Base-by-base conservation (phyloP, 2,329 filamentous ascomycete species). In the Xylariaceae sp. region DNA sequence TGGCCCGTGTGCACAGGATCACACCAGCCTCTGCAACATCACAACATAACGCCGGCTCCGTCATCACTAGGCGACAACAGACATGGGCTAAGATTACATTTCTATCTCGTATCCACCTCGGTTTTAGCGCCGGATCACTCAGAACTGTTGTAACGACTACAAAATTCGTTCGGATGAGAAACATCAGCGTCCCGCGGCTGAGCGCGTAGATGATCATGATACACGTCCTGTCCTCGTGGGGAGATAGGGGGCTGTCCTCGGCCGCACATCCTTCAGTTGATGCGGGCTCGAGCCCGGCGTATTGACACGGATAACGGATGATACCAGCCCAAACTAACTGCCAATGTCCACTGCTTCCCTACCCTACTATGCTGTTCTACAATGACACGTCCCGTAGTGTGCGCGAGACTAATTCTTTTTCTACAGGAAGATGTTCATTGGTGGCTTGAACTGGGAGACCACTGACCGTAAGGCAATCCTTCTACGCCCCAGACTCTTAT, bases 381-480 rank as follows among this genome's bases (percentile, higher is more conserved):
- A 15, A 49, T 59, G 58, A 30, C 52, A 55, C 63, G 51, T n/a
- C 57, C 62, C 55, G 37, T 57, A 48, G 49, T 57, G 51, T 49
- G 54, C 54, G 51, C 41, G 34, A 59, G 41, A 59, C 70, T 72
- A 57, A 72, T 64, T 15, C 17, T 61, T 67, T 68, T 65, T 72
- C 60, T 68, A 71, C 77, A 99, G 94, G 71, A 99, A 99, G 80
- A 99, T 99, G 94, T 99, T 99, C 70, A 99, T 99, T 76, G 94
- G 94, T 69, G 94, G 94, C 47, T 79, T 99, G 57, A 99, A 99
- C 73, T 99, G 94, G 94, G 94, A 99, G 76, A 99, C 94, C 13
- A 97, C 94, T 58, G 93, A 97, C 78, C 87, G 93, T 97, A 86
- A 82, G 92, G 23, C 77, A 48, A 5, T 56, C 56, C 48, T 44